phyloP scores from a whole-genome alignment of 2,329 filamentous ascomycete genomes.

The Cadophora sp. region DNA sequence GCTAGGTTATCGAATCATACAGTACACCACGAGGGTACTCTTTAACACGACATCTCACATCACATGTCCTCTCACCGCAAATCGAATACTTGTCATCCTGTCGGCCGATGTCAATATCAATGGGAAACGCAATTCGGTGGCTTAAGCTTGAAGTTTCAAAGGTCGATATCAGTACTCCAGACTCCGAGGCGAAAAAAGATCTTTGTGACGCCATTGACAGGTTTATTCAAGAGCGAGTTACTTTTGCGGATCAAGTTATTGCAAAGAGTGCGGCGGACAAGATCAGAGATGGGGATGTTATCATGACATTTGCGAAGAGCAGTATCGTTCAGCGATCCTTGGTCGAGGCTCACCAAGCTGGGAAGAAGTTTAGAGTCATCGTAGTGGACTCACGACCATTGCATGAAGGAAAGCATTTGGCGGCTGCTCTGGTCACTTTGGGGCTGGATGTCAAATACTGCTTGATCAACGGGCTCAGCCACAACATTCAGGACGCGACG shows the following conservation, averaged over 20 bases:
- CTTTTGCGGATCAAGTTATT: conserved; percentile 85
- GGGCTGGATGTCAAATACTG: conserved; percentile 83
- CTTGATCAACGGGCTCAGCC: conserved; percentile 77
- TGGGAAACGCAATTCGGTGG: conserved; percentile 96
- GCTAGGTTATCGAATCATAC: conserved; percentile 89
- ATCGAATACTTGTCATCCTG: conserved; percentile 95
- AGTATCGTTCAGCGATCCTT: conserved; percentile 86
- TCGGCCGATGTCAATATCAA: conserved; percentile 93
- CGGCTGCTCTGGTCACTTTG: conserved; percentile 68
- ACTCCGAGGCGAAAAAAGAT: conserved; percentile 79
- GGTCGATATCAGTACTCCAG: conserved; percentile 84
- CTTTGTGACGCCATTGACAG: conserved; percentile 84
- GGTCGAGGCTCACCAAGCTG: conserved; percentile 71
- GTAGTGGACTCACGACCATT: conserved; percentile 80
- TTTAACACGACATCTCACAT: conserved; percentile 88
- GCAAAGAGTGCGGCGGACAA: conserved; percentile 75
- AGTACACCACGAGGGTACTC: conserved; percentile 85
- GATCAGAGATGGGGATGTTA: conserved; percentile 79
- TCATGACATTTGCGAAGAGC: conserved; percentile 87
- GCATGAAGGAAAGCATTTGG: conserved; percentile 74
- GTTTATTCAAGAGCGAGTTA: conserved; percentile 91
- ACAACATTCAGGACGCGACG: conserved; percentile 70
- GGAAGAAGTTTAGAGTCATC: conserved; percentile 81
- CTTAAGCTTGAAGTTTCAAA: conserved; percentile 92
- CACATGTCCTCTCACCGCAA: conserved; percentile 89